phyloP scores from a whole-genome alignment of 2,329 filamentous ascomycete species.

The Plenodomus biglobosus region DNA sequence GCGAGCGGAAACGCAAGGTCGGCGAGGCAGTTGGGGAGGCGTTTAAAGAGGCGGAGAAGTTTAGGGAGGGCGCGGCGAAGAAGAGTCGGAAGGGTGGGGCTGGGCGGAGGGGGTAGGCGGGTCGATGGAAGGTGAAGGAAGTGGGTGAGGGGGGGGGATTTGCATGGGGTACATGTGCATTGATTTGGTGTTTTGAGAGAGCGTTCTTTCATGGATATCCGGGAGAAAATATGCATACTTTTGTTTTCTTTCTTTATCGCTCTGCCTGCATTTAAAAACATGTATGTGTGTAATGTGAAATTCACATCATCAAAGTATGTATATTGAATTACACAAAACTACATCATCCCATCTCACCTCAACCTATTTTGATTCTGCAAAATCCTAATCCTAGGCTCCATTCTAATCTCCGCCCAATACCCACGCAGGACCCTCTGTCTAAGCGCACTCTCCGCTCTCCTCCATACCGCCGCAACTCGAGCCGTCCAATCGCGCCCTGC shows the following conservation, averaged over 20 bases:
- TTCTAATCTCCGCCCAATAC: constrained; percentile 58
- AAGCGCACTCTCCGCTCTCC: constrained; percentile 38
- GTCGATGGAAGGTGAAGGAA: too few species aligned
- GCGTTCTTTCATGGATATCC: too few species aligned
- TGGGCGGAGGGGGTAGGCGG: too few species aligned
- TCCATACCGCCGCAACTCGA: constrained; percentile 27
- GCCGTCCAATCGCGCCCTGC: constrained; percentile 16
- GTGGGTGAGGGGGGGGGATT: too few species aligned
- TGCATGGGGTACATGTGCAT: too few species aligned
- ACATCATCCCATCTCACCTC: too few species aligned
- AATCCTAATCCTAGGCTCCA: constrained; percentile 58
- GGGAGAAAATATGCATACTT: too few species aligned
- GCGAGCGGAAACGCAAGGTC: constrained; percentile 75
- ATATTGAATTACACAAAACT: not conserved
- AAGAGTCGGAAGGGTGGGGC: constrained; percentile 41
- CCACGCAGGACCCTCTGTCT: constrained; percentile 47
- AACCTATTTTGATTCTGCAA: constrained; percentile 49
- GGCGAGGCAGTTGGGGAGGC: constrained; percentile 56
- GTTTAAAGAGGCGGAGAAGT: constrained; percentile 41
- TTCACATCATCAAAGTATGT: too few species aligned
- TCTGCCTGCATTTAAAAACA: too few species aligned
- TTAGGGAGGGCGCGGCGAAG: constrained; percentile 36
- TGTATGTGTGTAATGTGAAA: too few species aligned
- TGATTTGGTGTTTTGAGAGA: too few species aligned
- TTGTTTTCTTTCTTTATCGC: too few species aligned